phyloP scores from a whole-genome alignment of 2,329 filamentous ascomycete species.

The Fonsecaea multimorphosa region DNA sequence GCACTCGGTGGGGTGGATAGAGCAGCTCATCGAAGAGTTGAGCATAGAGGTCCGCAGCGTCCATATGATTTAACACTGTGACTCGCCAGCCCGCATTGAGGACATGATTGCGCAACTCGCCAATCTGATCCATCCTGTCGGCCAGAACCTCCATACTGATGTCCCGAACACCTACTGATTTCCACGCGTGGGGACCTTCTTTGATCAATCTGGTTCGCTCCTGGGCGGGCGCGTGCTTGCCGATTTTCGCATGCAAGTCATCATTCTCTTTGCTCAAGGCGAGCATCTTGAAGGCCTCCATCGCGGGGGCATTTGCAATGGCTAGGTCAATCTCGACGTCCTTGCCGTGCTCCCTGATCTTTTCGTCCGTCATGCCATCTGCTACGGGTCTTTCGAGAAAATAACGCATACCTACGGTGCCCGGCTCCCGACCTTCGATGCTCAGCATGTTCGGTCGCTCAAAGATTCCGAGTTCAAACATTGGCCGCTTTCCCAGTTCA shows the following conservation, averaged over 20 bases:
- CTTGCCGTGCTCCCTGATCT: slow-evolving; percentile 37
- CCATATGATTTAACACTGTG: slow-evolving; percentile 48
- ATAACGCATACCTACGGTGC: slow-evolving; percentile 55
- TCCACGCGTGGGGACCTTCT: slow-evolving; percentile 50
- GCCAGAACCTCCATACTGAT: slow-evolving; percentile 45
- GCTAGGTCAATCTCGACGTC: slow-evolving; percentile 32
- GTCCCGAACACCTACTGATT: slow-evolving; percentile 50
- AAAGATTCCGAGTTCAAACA: slow-evolving; percentile 53
- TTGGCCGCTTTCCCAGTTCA: slow-evolving; percentile 45
- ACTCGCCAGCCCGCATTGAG: slow-evolving; percentile 42
- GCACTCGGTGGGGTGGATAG: slow-evolving; percentile 44
- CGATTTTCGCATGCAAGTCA: slow-evolving; percentile 47
- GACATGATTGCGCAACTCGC: slow-evolving; percentile 45
- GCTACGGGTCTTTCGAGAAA: slow-evolving; percentile 56
- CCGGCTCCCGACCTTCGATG: slow-evolving; percentile 53
- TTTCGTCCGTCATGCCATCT: slow-evolving; percentile 42
- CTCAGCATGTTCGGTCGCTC: slow-evolving; percentile 59
- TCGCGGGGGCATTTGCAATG: slow-evolving; percentile 41
- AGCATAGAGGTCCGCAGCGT: slow-evolving; percentile 43
- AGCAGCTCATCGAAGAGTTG: slow-evolving; percentile 49
- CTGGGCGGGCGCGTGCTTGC: slow-evolving; percentile 44
- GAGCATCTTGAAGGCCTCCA: slow-evolving; percentile 46
- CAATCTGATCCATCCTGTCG: slow-evolving; percentile 46
- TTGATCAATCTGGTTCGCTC: slow-evolving; percentile 47
- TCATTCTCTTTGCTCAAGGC: slow-evolving; percentile 40